Evolutionary conservation across 2,329 filamentous ascomycete species (phyloP).

Genomic region (Chalara sp.): DNA sequence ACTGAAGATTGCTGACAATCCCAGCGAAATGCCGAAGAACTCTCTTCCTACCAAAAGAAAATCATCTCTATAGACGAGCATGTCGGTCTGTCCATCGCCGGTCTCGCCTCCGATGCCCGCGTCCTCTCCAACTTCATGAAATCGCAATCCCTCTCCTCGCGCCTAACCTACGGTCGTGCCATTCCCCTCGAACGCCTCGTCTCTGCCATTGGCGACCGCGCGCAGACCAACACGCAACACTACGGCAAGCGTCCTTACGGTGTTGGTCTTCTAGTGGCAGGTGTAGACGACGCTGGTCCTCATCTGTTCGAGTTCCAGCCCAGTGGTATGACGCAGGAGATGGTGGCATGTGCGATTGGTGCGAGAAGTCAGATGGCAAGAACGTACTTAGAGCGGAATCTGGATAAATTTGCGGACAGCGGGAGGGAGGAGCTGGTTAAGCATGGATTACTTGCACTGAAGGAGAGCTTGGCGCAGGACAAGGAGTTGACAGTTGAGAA

Average conservation of each 20-base stretch:
- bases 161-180: slow-evolving; percentile 90
- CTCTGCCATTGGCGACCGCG: slow-evolving; percentile 87
- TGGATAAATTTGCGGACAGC: slow-evolving; percentile 73
- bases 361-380: slow-evolving; percentile 95
- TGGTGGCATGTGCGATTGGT: slow-evolving; percentile 92
- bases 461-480: slow-evolving; percentile 94
- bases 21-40: slow-evolving; percentile 96
- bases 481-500: slow-evolving; percentile 97
- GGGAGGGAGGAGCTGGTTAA: slow-evolving; percentile 79
- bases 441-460: slow-evolving; percentile 85
- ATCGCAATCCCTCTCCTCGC: slow-evolving; percentile 92
- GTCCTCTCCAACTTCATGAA: slow-evolving; percentile 99
- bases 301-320: slow-evolving; percentile 99
- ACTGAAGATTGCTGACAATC: slow-evolving; percentile 5
- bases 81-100: slow-evolving; percentile 90
- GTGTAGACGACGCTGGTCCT: slow-evolving; percentile 87
- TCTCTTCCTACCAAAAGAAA: slow-evolving; percentile 99
- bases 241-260: slow-evolving; percentile 96
- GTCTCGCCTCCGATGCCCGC: slow-evolving; percentile 93
- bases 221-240: slow-evolving; percentile 95
- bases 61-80: slow-evolving; percentile 95
- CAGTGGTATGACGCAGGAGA: slow-evolving; percentile 92
- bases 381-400: slow-evolving; percentile 90
- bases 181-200: slow-evolving; percentile 88
- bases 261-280: slow-evolving; percentile 85